These are phyloP conservation scores for Backusella circina DNA, from an alignment of 192 early-diverging fungal genomes.

Conservation along the genomic window DNA sequence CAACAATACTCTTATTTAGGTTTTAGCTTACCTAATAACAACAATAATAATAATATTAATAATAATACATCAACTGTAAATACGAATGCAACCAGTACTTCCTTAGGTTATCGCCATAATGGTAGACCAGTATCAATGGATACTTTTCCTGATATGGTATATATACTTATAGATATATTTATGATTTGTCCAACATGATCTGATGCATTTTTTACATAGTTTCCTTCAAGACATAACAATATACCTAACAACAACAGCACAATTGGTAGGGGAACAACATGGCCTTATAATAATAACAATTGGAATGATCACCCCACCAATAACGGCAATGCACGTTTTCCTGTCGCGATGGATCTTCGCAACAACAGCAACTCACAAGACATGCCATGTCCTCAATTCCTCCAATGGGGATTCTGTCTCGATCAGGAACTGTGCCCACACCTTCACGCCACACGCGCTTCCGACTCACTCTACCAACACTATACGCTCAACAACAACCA, in stretches of 20 bases:
- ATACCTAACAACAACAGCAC: slow-evolving; percentile 22
- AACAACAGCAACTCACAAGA: not conserved
- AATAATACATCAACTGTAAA: not conserved
- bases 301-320: not conserved
- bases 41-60: not conserved
- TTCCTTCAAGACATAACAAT: slow-evolving; percentile 17
- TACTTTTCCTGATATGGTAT: slow-evolving; percentile 47
- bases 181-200: not conserved
- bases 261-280: not conserved
- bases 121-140: slow-evolving; percentile 13
- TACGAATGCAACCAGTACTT: not conserved
- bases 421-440: not conserved
- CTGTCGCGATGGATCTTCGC: not conserved
- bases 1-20: not conserved
- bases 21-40: not conserved
- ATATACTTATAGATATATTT: slow-evolving; percentile 39
- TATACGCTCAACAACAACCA: slow-evolving; percentile 1
- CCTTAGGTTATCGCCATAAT: not conserved
- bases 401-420: slow-evolving; percentile 1
- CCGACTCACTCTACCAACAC: slow-evolving; percentile 6
- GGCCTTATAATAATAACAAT: slow-evolving; percentile 15
- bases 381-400: not conserved
- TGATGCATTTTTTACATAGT: slow-evolving; percentile 12
- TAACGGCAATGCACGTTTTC: not conserved
- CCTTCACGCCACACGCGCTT: not conserved